Conservation (phyloP, 352 stramenopile species). For the Phytophthora constricta region DNA sequence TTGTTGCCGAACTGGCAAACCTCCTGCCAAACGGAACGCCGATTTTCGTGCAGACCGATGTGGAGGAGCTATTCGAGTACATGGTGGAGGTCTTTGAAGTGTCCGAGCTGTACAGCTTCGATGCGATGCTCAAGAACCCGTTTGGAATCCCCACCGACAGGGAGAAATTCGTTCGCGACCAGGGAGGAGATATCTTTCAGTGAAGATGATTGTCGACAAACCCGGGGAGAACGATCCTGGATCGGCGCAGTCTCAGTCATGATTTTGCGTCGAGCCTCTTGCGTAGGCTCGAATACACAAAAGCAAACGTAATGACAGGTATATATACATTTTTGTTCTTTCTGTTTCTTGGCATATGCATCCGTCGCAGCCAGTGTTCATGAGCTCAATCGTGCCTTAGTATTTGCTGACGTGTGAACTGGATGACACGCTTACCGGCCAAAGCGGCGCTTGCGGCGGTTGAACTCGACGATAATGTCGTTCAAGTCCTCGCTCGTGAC, state of each 20-base stretch:
- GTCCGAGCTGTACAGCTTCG: constrained; percentile 49
- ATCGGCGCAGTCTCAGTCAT: constrained; percentile 7
- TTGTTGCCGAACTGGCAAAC: constrained; percentile 66
- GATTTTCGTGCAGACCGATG: constrained; percentile 85
- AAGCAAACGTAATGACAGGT: constrained; percentile 8
- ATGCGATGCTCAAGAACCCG: constrained; percentile 56
- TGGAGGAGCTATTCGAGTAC: constrained; percentile 83
- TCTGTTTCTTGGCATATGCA: constrained; percentile 21
- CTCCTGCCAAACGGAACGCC: constrained; percentile 62
- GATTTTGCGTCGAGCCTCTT: constrained; percentile 14
- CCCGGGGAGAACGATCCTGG: background rate
- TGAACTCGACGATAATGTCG: constrained; percentile 85
- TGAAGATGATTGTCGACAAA: constrained; percentile 53
- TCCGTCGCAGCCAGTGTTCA: too few relatives aligned
- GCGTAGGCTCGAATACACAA: too few relatives aligned
- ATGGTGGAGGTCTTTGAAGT: constrained; percentile 83
- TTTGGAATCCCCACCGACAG: constrained; percentile 77
- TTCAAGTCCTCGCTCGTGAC: constrained; percentile 86
- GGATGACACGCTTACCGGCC: constrained; percentile 88
- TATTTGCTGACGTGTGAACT: too few relatives aligned
- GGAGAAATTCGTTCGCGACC: constrained; percentile 67
- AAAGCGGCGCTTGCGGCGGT: constrained; percentile 86
- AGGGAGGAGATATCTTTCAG: constrained; percentile 78
- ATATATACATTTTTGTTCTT: constrained; percentile 19
- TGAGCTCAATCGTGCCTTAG: too few relatives aligned